Percentiles rank a stretch among this genome's conserved stretches.
Evolutionary conservation across 495 filamentous ascomycete species (phyloP).

Genomic region (Daldinia vernicosa): DNA sequence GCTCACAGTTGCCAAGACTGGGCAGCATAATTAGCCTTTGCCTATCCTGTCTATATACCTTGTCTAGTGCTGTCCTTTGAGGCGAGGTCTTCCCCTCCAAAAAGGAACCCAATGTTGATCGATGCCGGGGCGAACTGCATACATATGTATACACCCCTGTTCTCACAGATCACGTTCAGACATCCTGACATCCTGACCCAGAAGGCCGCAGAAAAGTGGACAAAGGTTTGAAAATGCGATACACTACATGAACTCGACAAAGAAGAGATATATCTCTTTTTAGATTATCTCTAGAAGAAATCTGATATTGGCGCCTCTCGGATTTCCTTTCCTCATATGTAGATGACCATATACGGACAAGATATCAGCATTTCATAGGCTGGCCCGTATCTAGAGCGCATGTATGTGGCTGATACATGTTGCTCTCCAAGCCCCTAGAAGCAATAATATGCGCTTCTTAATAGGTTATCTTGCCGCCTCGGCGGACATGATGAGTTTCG

Average conservation of each 20-base stretch:
- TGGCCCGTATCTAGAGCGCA: background rate
- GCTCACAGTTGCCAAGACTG: constrained; percentile 24
- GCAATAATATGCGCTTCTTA: constrained; percentile 2
- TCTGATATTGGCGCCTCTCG: background rate
- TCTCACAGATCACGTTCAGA: constrained; percentile 11
- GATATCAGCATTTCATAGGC: background rate
- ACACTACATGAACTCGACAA: constrained; percentile 8
- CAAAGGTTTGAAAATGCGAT: constrained; percentile 26
- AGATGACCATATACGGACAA: background rate
- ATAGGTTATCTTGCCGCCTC: constrained; percentile 37
- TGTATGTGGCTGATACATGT: constrained; percentile 16
- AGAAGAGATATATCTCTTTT: constrained; percentile 5
- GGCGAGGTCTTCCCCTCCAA: constrained; percentile 30
- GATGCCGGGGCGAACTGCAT: constrained; percentile 36
- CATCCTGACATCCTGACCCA: constrained; percentile 1
- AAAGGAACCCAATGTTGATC: constrained; percentile 28
- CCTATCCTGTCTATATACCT: background rate
- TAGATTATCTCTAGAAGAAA: background rate
- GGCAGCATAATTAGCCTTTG: constrained; percentile 21
- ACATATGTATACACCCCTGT: constrained; percentile 15
- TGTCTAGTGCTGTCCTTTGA: constrained; percentile 21
- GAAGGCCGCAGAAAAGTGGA: constrained; percentile 7
- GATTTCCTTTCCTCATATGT: background rate
- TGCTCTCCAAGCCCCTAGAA: background rate
- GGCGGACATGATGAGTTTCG: constrained; percentile 22